Evolutionary conservation across 139 green algal species (phyloP), one percentile per base, ranked within the genome.

Genomic region (Haematococcus sp.): DNA sequence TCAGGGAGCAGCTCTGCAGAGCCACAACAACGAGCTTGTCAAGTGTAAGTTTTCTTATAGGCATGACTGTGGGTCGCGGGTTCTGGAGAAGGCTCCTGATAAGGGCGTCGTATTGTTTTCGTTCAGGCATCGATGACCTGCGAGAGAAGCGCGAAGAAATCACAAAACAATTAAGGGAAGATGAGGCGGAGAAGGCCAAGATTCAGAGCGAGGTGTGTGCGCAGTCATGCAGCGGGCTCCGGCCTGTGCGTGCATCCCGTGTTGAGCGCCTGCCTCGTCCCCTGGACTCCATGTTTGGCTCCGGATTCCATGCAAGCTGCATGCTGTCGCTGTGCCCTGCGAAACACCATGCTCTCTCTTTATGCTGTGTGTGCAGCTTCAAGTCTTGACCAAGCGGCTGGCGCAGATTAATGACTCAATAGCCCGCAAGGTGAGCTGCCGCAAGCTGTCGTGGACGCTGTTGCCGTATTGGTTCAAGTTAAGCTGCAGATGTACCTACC

Each of bases 111-210:
- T 22, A 23, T 69, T 69, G 5, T 44, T 43, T 28, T 2, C 5
- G 3, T 71, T 30, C 84, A 93, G 88, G 90, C 73, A 92, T 96
- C 40, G 90, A 96, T 70, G 91, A 96, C 59, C 66, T 96, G 20
- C 74, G 83, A 15, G 88, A 94, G 64, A 94, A 91, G 71, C 73
- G 88, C 9, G 85, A 87, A 40, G 83, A 90, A 70, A 83, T 96
- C 16, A 68, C 86, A 1, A 78, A 84, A 28, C 82, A 88, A 52
- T 81, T 92, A 1, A 64, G 84, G 23, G 86, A 92, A 30, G 88
- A 95, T 30, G 87, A 92, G 76, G 61, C 72, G 1, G 86, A 94
- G 60, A 91, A 91, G 71, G 63, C 63, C 1, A 90, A 89, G 51
- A 88, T 94, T 46, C 83, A 88, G 34, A 71, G 86, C 30, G 88